Evolutionary conservation across 352 stramenopile genomes (phyloP), one percentile per base, ranked within the genome.

Genomic region (Pythium sp.): DNA sequence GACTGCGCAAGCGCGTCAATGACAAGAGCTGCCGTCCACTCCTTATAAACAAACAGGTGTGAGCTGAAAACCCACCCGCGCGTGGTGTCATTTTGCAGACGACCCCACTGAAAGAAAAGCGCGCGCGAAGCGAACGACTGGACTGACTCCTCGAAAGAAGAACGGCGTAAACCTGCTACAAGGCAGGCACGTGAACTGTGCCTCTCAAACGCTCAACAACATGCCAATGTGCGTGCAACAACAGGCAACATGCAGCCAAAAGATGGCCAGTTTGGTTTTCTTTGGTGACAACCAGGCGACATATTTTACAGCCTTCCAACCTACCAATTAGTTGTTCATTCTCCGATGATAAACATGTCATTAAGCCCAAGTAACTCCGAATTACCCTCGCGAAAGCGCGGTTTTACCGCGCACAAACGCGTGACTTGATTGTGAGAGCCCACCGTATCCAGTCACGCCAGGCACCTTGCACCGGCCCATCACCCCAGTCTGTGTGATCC

Each of bases 361-460:
- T 5, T 12, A 12, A 34, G 38, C 32, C 24, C 7, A 2, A 3
- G 5, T 15, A 43, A 18, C 18, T 64, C 46, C 11, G 60, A 65
- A 58, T 65, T 65, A 46, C 18, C 1, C n/a, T 0, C 60, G 7
- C 34, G 11, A 11, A 56, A 49, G 7, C 28, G 3, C 12, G 28
- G 4, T 22, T 61, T 61, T 61, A 41, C 12, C 20, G 18, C 15
- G 2, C n/a, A 24, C 34, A 26, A 26, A 15, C n/a, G 28, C 38
- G 60, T 63, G 63, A 55, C 36, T 63, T n/a, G 30, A 32, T 68
- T 22, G 63, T 41, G 64, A 67, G 46, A 63, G 54, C 34, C 66
- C 62, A 67, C 66, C 72, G 70, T 73, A 75, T 78, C 72, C 73
- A 79, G 72, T 72, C 73, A 77, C 70, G 65, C 59, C 18, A 51